Base-by-base conservation (phyloP, 1,284 basidiomycete genomes). In the Inonotus hispidus region DNA sequence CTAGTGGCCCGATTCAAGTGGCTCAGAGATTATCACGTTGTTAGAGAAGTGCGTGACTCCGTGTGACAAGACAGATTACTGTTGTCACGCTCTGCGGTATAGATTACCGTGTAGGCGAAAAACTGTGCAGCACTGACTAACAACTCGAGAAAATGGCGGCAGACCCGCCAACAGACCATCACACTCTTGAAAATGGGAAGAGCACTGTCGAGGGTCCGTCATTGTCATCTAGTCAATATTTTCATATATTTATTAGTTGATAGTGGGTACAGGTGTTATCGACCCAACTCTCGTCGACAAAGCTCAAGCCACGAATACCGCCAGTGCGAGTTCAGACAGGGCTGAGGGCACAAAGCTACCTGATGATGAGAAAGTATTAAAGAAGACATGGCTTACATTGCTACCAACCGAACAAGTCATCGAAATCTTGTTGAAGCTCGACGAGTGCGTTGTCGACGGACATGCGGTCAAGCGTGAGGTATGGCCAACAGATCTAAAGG, bases 401-500 rank as follows among this genome's bases (percentile, higher is more conserved):
- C 43, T 64, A 10, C 63, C 63, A 10, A 35, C 35, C 14, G 63
- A 64, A 19, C 59, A 61, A 35, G 39, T 64, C 29, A 49, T 64
- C 25, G 41, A 53, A 19, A 46, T 61, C n/a, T 46, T 54, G 27
- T 32, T 64, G 21, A 57, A 61, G 35, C 59, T 64, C 11, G 63
- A 61, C 38, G 63, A 60, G 27, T 38, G 57, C 32, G 54, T 52
- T 11, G 46, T 59, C 16, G 19, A 43, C 16, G 41, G 41, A 25
- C 29, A 45, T 35, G 32, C 23, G 14, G 54, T 61, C 1, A 55
- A 41, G 21, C 25, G 19, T 3, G 56, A 58, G 16, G 45, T 64
- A 38, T 64, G 63, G 63, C 63, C 63, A 29, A 37, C 16, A 23
- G 59, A 63, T 29, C 25, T 64, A n/a, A 53, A 50, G 32, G 50